Base-by-base conservation (phyloP, 2,329 filamentous ascomycete genomes). In the Neofusicoccum cordaticola region DNA sequence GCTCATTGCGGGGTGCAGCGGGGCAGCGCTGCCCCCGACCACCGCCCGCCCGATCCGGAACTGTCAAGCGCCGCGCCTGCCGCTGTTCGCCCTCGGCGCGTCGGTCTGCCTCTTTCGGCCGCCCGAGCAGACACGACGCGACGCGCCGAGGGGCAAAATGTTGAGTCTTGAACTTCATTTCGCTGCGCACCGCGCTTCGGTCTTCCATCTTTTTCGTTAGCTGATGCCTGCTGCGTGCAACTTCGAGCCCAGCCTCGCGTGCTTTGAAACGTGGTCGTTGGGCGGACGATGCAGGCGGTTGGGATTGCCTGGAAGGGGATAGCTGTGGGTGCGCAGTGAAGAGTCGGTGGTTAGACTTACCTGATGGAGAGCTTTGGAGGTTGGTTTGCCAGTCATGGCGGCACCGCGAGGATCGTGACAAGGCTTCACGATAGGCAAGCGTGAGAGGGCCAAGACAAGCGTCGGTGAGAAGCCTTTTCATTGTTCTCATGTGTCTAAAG, bases 1-100 rank as follows among this genome's bases (percentile, higher is more conserved):
- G 31, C 56, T 60, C 56, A 60, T 35, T 60, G 56, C 42, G 56
- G 41, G 56, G 56, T 56, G 52, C 52, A 56, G 52, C 52, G 31
- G 42, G 41, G 41, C 39, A 45, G 19, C 9, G 27, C 15, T 39
- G 4, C 22, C 22, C n/a, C 53, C 39, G 15, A 31, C 27, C 27
- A 31, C 27, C 27, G 27, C 27, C 27, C 27, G 6, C 27, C 27
- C 5, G 7, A 58, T 8, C 15, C n/a, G 53, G 41, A 34, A 58
- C 4, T 19, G 15, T 15, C n/a, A 44, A 17, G 42, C 42, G 42
- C 42, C 42, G 27, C 27, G 27, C 6, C 27, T 7, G 27, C 27
- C 4, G 4, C 27, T 31, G 27, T 7, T 7, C 27, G 4, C 27
- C 27, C 27, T 31, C 15, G 19, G 35, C 52, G 52, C 52, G 35